Base-by-base conservation (phyloP, 768 basidiomycete species). In the Pulveroboletus frians region DNA sequence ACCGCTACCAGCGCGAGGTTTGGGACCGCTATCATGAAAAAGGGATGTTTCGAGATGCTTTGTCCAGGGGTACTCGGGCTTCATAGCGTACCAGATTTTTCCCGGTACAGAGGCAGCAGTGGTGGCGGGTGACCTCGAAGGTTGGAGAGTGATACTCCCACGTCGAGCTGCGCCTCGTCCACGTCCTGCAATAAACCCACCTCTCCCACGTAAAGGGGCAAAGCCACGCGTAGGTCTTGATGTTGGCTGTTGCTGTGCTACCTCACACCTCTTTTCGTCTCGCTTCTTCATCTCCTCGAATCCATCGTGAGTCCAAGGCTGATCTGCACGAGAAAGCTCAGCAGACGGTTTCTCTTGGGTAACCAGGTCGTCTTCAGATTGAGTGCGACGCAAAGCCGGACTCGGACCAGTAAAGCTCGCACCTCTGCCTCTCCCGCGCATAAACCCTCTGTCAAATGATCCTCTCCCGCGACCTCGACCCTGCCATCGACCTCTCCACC, bases 401-500 rank as follows among this genome's bases (percentile, higher is more conserved):
- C 32, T 50, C 8, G 57, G 46, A 6, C 63, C 61, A 30, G 64
- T 58, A 30, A 66, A 59, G 39, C 71, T 70, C 7, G 72, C 75
- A 21, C 80, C 79, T 49, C 81, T 75, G n/a, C 79, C 78, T 55
- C 83, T 69, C n/a, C 82, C 80, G 57, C 80, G 75, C 58, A 71
- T 56, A 32, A 78, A 76, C 9, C 75, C 68, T 40, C 68, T 58
- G 47, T 57, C 59, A 45, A 71, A 72, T 2, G 66, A 62, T 9
- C 76, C 82, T 40, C 83, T 68, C 6, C 81, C 83, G 37, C 86
- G 76, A 10, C 81, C 79, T 17, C 86, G 77, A 37, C 81, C 80
- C 63, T 85, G 78, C 83, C 87, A 83, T 52, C 79, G 77, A 36
- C 84, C 87, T 49, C 88, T 75, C 90, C 91, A 92, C 90, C 89